Conservation (phyloP, 306 rosid genomes). For the Dalbergia cochinchinensis region DNA sequence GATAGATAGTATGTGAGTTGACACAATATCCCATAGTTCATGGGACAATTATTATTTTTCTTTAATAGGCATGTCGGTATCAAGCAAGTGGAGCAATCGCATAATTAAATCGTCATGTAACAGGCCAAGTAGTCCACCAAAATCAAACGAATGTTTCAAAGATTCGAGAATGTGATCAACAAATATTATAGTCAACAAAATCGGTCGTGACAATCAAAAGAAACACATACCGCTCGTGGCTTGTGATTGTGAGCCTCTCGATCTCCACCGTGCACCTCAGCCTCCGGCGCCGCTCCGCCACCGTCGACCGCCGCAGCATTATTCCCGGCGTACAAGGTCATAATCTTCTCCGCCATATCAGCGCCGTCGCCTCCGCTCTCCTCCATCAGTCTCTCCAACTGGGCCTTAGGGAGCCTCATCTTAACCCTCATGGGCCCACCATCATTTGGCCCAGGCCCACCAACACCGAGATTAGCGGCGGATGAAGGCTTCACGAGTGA, state of each 20-base stretch:
- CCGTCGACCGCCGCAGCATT: conserved; percentile 31
- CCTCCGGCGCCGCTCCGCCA: conserved; percentile 12
- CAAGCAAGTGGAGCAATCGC: not conserved
- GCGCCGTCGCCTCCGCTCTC: conserved; percentile 61
- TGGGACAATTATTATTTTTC: too few relatives aligned
- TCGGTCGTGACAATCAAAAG: not conserved
- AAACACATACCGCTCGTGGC: conserved; percentile 55
- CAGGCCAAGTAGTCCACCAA: not conserved
- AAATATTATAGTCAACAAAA: conserved; percentile 13
- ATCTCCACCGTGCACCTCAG: not conserved
- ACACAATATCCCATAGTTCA: too few relatives aligned
- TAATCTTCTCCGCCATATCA: conserved; percentile 73
- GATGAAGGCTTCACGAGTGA: conserved; percentile 37
- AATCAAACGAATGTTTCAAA: conserved; percentile 23
- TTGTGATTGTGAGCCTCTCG: conserved; percentile 41
- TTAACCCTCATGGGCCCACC: conserved; percentile 60
- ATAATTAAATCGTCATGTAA: not conserved
- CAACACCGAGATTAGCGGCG: not conserved
- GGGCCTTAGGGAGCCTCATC: conserved; percentile 74
- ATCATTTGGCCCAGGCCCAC: conserved; percentile 2
- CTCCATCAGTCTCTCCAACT: conserved; percentile 69
- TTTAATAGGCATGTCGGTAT: not conserved
- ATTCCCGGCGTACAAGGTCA: conserved; percentile 55
- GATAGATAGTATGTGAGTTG: too few relatives aligned
- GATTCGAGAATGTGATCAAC: conserved; percentile 30